A percentile compares a stretch with the other conserved stretches of the same genome.
These are phyloP conservation scores for Lyophyllum semitale DNA, from an alignment of 768 basidiomycete species.

Conservation along the genomic window DNA sequence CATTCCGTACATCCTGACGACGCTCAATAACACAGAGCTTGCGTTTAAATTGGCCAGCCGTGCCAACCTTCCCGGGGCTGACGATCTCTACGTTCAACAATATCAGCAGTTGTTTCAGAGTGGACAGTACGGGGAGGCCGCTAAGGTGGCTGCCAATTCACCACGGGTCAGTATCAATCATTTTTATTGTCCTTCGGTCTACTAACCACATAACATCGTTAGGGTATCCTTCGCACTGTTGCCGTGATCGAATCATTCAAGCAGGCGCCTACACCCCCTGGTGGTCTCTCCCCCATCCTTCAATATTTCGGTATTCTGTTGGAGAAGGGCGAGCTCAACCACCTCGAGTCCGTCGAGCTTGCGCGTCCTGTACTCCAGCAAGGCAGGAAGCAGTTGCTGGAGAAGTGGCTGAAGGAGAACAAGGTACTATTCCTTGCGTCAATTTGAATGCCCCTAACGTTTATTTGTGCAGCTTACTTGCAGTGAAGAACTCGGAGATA, in stretches of 20 bases:
- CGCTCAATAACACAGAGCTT: constrained; percentile 95
- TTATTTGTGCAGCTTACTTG: constrained; percentile 78
- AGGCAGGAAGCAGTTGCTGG: constrained; percentile 93
- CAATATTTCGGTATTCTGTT: constrained; percentile 99
- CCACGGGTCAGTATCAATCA: constrained; percentile 64
- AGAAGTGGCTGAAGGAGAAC: constrained; percentile 99
- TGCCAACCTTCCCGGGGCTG: constrained; percentile 94
- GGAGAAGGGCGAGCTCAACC: constrained; percentile 98
- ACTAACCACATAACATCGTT: constrained; percentile 9
- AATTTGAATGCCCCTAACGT: neutral
- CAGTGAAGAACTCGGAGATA: constrained; percentile 97
- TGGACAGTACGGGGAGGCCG: constrained; percentile 91
- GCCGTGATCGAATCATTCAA: constrained; percentile 99
- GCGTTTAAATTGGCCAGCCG: constrained; percentile 98
- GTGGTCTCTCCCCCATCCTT: constrained; percentile 91
- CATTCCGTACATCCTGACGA: constrained; percentile 91
- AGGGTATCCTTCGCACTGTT: constrained; percentile 91
- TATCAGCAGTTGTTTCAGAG: constrained; percentile 89
- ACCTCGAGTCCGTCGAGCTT: constrained; percentile 92
- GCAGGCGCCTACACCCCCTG: constrained; percentile 85
- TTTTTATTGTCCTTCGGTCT: neutral
- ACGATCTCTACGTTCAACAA: constrained; percentile 93
- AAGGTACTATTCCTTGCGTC: constrained; percentile 56
- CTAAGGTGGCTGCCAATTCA: constrained; percentile 97
- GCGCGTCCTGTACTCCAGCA: constrained; percentile 95